Evolutionary conservation across 148 eudicot species (phyloP).

Genomic region (Rhododendron simsii): DNA sequence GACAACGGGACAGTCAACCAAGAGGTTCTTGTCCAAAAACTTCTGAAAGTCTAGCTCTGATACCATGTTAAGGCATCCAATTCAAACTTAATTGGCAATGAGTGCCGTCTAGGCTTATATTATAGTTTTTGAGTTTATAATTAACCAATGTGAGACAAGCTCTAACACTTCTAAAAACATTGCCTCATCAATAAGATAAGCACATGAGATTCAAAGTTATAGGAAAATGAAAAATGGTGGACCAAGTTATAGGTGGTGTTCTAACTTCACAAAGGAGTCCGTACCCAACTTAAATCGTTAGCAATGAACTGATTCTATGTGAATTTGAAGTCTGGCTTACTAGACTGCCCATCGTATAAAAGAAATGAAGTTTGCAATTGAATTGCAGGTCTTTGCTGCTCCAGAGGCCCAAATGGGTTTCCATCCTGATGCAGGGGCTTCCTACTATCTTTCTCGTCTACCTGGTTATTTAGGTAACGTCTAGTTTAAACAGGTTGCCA

Average conservation of each 20-base stretch:
- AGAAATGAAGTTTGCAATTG: slow-evolving; percentile 1
- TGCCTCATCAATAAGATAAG: background rate
- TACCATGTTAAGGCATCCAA: background rate
- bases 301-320: background rate
- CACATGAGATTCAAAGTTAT: background rate
- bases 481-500: background rate
- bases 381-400: slow-evolving; percentile 67
- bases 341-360: background rate
- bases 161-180: background rate
- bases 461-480: slow-evolving; percentile 93
- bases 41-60: background rate
- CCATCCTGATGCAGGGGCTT: slow-evolving; percentile 98
- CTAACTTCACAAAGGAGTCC: no score
- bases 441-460: slow-evolving; percentile 87
- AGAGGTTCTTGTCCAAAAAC: background rate
- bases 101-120: background rate
- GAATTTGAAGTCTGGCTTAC: background rate
- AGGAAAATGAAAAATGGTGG: background rate
- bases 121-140: background rate
- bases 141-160: background rate
- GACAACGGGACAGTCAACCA: background rate
- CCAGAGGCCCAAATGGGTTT: slow-evolving; percentile 92
- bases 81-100: background rate
- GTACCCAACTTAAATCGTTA: background rate
- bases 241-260: background rate